These are phyloP conservation scores for Aspergillus sp. DNA, from an alignment of 2,329 filamentous ascomycete genomes.

Conservation along the genomic window DNA sequence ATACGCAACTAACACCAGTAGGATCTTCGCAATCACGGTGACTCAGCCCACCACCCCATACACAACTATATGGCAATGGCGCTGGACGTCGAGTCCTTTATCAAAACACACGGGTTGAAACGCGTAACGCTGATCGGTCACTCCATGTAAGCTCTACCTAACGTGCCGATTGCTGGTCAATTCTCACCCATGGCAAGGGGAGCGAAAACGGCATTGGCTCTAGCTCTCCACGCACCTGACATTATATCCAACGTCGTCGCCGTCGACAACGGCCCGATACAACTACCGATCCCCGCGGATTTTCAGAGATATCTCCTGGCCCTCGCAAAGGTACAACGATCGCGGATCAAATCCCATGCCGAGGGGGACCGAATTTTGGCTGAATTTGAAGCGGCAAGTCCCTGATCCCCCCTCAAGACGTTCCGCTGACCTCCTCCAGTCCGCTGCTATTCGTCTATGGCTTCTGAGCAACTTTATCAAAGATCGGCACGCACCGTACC, in stretches of 20 bases:
- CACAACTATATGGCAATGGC: constrained; percentile 24
- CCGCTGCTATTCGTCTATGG: constrained; percentile 2
- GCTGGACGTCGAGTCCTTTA: constrained; percentile 22
- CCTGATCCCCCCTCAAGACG: background rate
- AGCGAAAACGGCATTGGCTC: constrained; percentile 20
- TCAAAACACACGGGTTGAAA: constrained; percentile 14
- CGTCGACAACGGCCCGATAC: constrained; percentile 23
- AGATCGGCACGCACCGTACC: background rate
- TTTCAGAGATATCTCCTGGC: constrained; percentile 54
- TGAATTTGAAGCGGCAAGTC: constrained; percentile 1
- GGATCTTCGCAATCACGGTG: constrained; percentile 90
- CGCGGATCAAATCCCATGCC: constrained; percentile 1
- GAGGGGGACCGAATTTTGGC: constrained; percentile 4
- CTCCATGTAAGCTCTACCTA: constrained; percentile 5
- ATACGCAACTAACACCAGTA: constrained; percentile 29
- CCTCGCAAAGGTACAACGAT: constrained; percentile 1
- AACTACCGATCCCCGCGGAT: constrained; percentile 15
- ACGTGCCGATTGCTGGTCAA: background rate
- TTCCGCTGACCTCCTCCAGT: background rate
- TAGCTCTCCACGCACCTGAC: constrained; percentile 19
- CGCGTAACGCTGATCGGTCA: constrained; percentile 8
- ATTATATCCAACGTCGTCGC: constrained; percentile 20
- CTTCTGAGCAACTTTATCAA: constrained; percentile 9
- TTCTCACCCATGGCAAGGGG: background rate
- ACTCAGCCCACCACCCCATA: constrained; percentile 65